phyloP scores from a whole-genome alignment of 108 stramenopile genomes.

The Chaetoceros muelleri region DNA sequence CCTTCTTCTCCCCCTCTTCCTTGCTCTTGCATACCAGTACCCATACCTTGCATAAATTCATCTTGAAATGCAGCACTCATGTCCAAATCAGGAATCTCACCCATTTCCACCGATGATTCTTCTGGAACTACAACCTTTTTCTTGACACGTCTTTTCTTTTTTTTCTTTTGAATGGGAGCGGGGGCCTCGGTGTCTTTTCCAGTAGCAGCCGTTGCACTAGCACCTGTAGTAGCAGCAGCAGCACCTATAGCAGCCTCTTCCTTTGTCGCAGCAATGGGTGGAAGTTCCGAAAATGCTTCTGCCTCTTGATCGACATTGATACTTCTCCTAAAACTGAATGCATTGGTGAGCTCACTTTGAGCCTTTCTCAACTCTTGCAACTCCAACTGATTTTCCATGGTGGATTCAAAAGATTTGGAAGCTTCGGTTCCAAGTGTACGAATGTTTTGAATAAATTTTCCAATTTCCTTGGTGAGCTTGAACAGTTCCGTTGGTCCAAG shows the following conservation, averaged over 20 bases:
- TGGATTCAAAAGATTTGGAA: constrained; percentile 56
- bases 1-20: constrained; percentile 16
- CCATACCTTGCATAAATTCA: neutral
- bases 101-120: constrained; percentile 1
- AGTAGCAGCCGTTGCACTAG: neutral
- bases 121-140: constrained; percentile 5
- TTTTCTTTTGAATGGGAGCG: no score
- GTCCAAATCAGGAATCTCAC: constrained; percentile 4
- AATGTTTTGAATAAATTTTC: constrained; percentile 74
- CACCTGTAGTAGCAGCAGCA: constrained; percentile 7
- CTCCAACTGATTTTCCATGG: constrained; percentile 77
- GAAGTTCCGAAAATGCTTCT: constrained; percentile 23
- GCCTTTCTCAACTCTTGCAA: constrained; percentile 74
- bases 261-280: neutral
- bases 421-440: constrained; percentile 56
- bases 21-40: constrained; percentile 8
- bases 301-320: constrained; percentile 65
- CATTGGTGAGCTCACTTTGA: constrained; percentile 67
- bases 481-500: constrained; percentile 80
- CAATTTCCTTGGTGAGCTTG: constrained; percentile 81
- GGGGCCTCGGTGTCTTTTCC: no score
- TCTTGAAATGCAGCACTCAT: constrained; percentile 3
- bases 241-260: constrained; percentile 3
- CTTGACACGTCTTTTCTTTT: constrained; percentile 5
- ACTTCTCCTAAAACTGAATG: constrained; percentile 78